Conservation (phyloP, 1,284 basidiomycete genomes). For the Ustilago vetiveriae region DNA sequence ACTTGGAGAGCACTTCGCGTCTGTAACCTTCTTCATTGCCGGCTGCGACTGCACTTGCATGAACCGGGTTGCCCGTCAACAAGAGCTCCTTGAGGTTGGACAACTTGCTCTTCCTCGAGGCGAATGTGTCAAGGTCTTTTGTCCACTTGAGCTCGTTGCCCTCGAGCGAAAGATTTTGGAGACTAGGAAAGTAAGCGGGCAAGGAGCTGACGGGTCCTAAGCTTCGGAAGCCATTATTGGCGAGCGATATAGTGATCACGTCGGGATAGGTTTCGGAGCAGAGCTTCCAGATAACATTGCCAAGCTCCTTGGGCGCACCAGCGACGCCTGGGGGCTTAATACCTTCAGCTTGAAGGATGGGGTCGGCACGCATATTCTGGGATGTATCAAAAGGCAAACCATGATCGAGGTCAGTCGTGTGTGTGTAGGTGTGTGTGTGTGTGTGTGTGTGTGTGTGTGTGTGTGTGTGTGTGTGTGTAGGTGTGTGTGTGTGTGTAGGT, state of each 20-base stretch:
- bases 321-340: slow-evolving; percentile 76
- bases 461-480: too few species aligned
- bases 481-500: too few species aligned
- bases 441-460: too few species aligned
- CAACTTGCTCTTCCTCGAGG: slow-evolving; percentile 44
- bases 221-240: slow-evolving; percentile 51
- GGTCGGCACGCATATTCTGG: slow-evolving; percentile 76
- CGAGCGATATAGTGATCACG: slow-evolving; percentile 66
- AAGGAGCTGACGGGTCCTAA: slow-evolving; percentile 46
- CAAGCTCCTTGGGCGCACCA: slow-evolving; percentile 74
- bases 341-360: slow-evolving; percentile 75
- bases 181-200: slow-evolving; percentile 70
- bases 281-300: slow-evolving; percentile 84
- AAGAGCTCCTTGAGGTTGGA: slow-evolving; percentile 74
- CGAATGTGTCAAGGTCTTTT: slow-evolving; percentile 56
- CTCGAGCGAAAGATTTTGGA: slow-evolving; percentile 79
- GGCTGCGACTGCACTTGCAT: slow-evolving; percentile 74
- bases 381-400: neutral
- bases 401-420: neutral
- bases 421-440: too few species aligned
- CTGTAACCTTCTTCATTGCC: slow-evolving; percentile 73
- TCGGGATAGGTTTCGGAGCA: slow-evolving; percentile 80
- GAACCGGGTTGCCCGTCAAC: slow-evolving; percentile 80
- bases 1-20: slow-evolving; percentile 47
- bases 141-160: slow-evolving; percentile 66